Evolutionary conservation across 345 rosid species (phyloP).

Genomic region (Acer yangbiense): DNA sequence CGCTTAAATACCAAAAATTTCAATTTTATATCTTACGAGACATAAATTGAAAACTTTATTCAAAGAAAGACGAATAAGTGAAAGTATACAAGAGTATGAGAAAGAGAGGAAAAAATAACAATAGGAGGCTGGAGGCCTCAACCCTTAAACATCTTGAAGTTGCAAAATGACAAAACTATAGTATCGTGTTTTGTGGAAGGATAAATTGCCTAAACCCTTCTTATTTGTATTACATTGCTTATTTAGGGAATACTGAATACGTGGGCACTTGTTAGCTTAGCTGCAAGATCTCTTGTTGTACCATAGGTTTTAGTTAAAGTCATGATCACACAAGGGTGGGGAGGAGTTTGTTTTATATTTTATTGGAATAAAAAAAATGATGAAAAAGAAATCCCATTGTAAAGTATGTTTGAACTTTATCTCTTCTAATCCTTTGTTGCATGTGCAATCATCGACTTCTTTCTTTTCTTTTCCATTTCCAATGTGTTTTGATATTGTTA

Average conservation of each 20-base stretch:
- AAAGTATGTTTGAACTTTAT: neutral
- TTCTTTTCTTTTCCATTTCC: neutral
- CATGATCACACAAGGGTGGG: neutral
- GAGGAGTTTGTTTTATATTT: too few species aligned
- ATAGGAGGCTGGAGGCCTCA: neutral
- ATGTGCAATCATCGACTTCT: neutral
- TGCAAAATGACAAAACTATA: neutral
- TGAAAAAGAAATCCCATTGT: too few species aligned
- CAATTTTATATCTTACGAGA: neutral
- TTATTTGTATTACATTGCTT: neutral
- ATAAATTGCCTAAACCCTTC: neutral
- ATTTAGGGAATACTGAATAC: neutral
- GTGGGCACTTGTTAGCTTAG: too few species aligned
- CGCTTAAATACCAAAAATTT: neutral
- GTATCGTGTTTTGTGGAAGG: neutral
- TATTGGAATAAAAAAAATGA: too few species aligned
- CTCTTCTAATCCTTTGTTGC: neutral
- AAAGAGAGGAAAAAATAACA: neutral
- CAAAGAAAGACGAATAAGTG: neutral
- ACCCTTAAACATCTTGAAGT: neutral
- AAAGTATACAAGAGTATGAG: neutral
- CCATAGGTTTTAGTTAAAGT: neutral
- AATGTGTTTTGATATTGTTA: neutral
- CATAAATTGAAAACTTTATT: neutral
- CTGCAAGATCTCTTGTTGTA: too few species aligned